These are phyloP conservation scores for Parathielavia hyrcaniae DNA, from an alignment of 495 filamentous ascomycete species.

Conservation along the genomic window DNA sequence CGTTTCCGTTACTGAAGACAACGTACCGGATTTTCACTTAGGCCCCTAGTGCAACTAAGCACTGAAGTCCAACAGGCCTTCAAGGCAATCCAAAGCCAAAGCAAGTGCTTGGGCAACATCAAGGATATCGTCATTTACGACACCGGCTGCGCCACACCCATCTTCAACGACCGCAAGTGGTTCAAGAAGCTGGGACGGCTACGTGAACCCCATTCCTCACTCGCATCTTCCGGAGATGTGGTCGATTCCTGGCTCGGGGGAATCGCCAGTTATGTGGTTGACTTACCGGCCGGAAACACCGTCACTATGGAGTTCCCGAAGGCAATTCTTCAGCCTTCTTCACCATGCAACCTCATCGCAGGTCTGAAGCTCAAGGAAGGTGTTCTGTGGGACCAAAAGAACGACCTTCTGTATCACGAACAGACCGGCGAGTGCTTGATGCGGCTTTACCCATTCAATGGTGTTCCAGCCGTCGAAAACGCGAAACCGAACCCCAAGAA, in stretches of 20 bases:
- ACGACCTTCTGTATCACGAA: neutral
- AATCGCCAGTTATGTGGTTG: neutral
- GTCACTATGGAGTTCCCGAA: neutral
- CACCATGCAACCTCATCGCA: neutral
- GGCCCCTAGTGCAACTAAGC: neutral
- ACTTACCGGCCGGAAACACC: neutral
- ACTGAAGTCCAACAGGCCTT: slow-evolving; percentile 8
- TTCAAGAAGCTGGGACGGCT: neutral
- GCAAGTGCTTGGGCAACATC: no score
- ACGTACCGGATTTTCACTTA: neutral
- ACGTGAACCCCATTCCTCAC: neutral
- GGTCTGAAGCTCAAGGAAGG: neutral
- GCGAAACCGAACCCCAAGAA: neutral
- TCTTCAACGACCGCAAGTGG: slow-evolving; percentile 7
- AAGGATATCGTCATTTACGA: neutral
- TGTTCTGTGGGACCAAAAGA: neutral
- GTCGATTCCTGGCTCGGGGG: no score
- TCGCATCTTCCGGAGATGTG: no score
- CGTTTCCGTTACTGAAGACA: neutral
- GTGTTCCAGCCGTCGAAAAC: neutral
- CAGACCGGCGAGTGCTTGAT: neutral
- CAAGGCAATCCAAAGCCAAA: neutral
- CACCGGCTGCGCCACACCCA: neutral
- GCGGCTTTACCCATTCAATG: neutral
- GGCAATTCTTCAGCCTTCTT: neutral